Base-by-base conservation (phyloP, 257 asterid species). In the Salvia rosmarinus region DNA sequence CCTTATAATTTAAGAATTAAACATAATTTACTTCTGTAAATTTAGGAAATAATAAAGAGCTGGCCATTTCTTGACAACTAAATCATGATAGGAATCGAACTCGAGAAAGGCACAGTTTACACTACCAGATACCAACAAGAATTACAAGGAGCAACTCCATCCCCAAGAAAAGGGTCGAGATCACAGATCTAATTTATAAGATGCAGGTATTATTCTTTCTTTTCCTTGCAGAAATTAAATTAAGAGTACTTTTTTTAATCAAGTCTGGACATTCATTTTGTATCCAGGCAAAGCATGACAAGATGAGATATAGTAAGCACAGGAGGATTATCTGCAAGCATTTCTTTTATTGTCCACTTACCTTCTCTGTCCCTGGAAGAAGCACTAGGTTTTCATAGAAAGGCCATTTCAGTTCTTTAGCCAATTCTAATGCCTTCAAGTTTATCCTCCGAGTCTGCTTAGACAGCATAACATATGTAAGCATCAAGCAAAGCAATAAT, bases 341-440 rank as follows among this genome's bases (percentile, higher is more conserved):
- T 65, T 62, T 44, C 64, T 49, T 57, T 14, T 25, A 67, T 37
- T 67, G 72, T 68, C 46, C 12, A 32, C 35, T 71, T 76, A 89
- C 99, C 96, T 89, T 83, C 71, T 79, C 87, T 5, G 71, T 35
- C 50, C 20, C 71, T 39, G 96, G 81, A 74, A 75, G 75, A 65
- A 70, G 34, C 35, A 73, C 78, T 37, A 91, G 83, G 75, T 83
- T 88, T 79, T 72, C 81, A 74, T 78, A 95, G 64, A 86, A 82
- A 63, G 98, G 87, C 93, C 98, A 95, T 57, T 84, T 85, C 62
- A 89, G 54, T 74, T 82, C 88, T 78, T 79, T 88, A 68, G 90
- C 92, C 43, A 89, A 71, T 76, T 86, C 88, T 89, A 95, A 72
- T 42, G 93, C 95, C 83, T 89, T 85, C 87, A 85, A 68, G 82